These are phyloP conservation scores for Rubus parviflorus DNA, from an alignment of 306 rosid genomes.

Conservation along the genomic window DNA sequence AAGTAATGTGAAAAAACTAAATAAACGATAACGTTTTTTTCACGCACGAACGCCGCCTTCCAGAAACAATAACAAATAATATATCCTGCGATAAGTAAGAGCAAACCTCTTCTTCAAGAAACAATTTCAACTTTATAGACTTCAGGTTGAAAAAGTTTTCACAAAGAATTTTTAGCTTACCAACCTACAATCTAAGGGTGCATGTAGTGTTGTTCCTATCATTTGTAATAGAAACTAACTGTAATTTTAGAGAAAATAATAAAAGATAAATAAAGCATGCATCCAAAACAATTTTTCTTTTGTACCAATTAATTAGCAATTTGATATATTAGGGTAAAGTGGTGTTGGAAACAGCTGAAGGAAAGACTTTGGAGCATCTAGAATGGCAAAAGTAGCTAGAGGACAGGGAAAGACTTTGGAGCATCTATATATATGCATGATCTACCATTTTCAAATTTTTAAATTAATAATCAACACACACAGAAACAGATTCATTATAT, in stretches of 20 bases:
- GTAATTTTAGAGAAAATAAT: neutral
- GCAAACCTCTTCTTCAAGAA: conserved; percentile 87
- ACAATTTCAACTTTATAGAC: conserved; percentile 66
- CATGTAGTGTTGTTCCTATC: neutral
- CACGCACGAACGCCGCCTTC: neutral
- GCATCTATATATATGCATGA: neutral
- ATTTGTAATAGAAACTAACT: neutral
- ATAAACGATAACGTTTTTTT: no score
- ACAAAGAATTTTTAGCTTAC: conserved; percentile 85
- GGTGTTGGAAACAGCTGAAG: neutral
- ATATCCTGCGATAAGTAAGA: conserved; percentile 4
- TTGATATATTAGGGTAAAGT: neutral
- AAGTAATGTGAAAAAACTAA: no score
- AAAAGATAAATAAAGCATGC: neutral
- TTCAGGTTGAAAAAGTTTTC: conserved; percentile 89
- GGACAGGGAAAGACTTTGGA: neutral
- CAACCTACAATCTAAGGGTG: conserved; percentile 48
- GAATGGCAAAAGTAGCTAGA: neutral
- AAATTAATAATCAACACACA: neutral
- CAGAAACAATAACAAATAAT: neutral
- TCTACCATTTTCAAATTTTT: neutral
- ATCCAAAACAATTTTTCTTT: neutral
- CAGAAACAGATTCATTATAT: neutral
- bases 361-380: neutral
- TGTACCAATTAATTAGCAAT: no score